Evolutionary conservation across 768 basidiomycete genomes (phyloP), one percentile per base, ranked within the genome.

Genomic region (Lactarius evosmus): DNA sequence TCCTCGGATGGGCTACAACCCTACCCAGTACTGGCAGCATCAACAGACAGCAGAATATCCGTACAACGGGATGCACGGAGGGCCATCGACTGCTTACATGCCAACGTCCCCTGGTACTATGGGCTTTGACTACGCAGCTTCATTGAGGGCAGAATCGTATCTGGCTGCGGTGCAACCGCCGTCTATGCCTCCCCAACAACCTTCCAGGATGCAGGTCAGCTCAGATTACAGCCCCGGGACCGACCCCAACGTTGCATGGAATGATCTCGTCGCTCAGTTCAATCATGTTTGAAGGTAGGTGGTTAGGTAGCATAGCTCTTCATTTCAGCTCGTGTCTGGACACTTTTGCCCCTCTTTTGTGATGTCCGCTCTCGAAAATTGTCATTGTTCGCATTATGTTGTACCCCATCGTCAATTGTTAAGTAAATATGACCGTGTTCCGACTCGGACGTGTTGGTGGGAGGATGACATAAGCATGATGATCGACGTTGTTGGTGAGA

Each of bases 191-290:
- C 7, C 54, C 33, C 56, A 63, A 52, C 53, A 53, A 6, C 32
- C 41, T 50, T 29, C 59, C 12, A 56, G 58, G n/a, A 58, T 67
- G 58, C 62, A 60, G 41, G 53, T 65, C 52, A 65, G 41, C 33
- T 55, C 65, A 6, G 67, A 68, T 27, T 63, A 63, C 51, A 67
- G 62, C 62, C 58, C 66, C 5, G 59, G 57, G 17, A 41, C 58
- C 2, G 68, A 69, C 57, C 68, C 68, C 3, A 67, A 44, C 46
- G 58, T 67, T 60, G 68, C 68, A 49, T 69, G 68, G 68, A n/a
- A 67, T 9, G 66, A 61, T 14, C 62, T 69, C 29, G 68, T 69
- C n/a, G 61, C 68, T 16, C 68, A 69, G 46, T 69, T 69, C 54
- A 56, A 67, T 51, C 68, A 67, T n/a, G 62, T 67, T 25, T 69